Base-by-base conservation (phyloP, 2,329 filamentous ascomycete species). In the Fusarium denticulatum region DNA sequence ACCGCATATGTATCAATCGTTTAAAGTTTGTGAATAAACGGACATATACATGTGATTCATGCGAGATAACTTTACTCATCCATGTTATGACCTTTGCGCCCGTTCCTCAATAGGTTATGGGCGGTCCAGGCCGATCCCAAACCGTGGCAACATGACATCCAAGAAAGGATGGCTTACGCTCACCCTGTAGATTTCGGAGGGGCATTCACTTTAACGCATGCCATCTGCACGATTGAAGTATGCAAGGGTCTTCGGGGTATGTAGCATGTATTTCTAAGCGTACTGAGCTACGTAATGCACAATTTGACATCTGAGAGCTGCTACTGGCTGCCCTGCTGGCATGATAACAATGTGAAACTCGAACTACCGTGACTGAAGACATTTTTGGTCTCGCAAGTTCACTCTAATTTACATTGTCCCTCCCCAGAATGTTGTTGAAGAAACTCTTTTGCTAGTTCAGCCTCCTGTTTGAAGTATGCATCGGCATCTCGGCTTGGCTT, bases 121-220 rank as follows among this genome's bases (percentile, higher is more conserved):
- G 22, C 0, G 14, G 6, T 30, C 6, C 4, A 30, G 45, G 45
- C 14, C 0, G 13, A 30, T n/a, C 4, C 20, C 20, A 22, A 7
- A 30, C 26, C 10, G 5, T 12, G 0, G 20, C 0, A 30, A 3
- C 4, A 30, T 22, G 4, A 30, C 9, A n/a, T 16, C 20, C 14
- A 30, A 11, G 9, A 47, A 20, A 26, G 5, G 12, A 6, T 20
- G 20, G 43, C 12, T 6, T 26, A 20, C 12, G 7, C 24, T 20
- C 7, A 1, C 12, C 16, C 18, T 20, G 12, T 20, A 26, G 7
- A 5, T 7, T 45, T 14, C 9, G 26, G 13, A 18, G 11, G 11
- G 11, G 5, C 22, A n/a, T 2, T 3, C 1, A 9, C 3, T 10
- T 32, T 30, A 4, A 0, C 5, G 3, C 3, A 32, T 32, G 7